Conservation (phyloP, 2,329 filamentous ascomycete species). For the Dichotomopilus funicola region DNA sequence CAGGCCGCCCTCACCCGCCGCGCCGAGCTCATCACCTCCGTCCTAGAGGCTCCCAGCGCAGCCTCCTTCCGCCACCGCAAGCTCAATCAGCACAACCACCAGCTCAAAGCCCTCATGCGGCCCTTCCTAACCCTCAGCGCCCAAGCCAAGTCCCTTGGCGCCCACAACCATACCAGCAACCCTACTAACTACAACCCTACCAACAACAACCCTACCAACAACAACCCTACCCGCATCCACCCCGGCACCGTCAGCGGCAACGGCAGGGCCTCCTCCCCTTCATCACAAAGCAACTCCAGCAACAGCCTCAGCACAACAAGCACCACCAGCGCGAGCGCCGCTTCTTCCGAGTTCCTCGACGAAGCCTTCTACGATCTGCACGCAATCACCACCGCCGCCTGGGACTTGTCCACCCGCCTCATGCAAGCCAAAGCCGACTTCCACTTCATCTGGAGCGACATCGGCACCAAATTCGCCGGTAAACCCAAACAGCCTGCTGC, state of each 20-base stretch:
- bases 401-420: constrained; percentile 42
- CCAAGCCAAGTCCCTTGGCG: not conserved
- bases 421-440: constrained; percentile 34
- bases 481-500: constrained; percentile 25
- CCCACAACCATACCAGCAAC: not conserved
- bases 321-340: too few relatives aligned
- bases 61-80: constrained; percentile 21
- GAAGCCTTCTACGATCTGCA: constrained; percentile 39
- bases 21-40: constrained; percentile 29
- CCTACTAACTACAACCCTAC: not conserved
- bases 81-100: constrained; percentile 19
- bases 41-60: constrained; percentile 28
- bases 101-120: constrained; percentile 32
- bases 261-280: too few relatives aligned
- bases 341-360: not conserved
- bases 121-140: constrained; percentile 36
- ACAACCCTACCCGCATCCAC: not conserved
- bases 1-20: constrained; percentile 33
- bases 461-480: constrained; percentile 42
- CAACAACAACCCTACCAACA: not conserved
- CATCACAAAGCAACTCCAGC: constrained; percentile 19
- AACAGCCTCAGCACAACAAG: too few relatives aligned
- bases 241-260: too few relatives aligned
- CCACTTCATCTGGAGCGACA: constrained; percentile 40
- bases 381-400: constrained; percentile 35